Conservation (phyloP, 1,284 basidiomycete genomes). For the Pyrrhoderma noxium region DNA sequence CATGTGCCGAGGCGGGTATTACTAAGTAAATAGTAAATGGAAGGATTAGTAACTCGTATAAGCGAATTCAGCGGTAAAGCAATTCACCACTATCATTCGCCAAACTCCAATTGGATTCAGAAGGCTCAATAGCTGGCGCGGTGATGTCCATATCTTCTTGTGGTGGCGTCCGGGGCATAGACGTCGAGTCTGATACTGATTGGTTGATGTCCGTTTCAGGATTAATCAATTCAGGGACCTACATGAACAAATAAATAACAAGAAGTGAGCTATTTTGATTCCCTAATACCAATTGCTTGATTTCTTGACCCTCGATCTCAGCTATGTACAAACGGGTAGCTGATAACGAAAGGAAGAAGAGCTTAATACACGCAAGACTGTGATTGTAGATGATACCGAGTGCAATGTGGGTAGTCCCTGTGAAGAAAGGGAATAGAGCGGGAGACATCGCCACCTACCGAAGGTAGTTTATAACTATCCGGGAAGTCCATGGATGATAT, state of each 20-base stretch:
- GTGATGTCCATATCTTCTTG: background rate
- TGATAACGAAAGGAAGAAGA: no score
- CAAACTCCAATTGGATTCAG: slow-evolving; percentile 5
- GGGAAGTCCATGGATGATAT: slow-evolving; percentile 22
- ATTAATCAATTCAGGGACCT: slow-evolving; percentile 41
- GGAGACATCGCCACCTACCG: slow-evolving; percentile 30
- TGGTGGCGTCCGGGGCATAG: background rate
- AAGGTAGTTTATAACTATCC: slow-evolving; percentile 18
- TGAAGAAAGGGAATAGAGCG: slow-evolving; percentile 6
- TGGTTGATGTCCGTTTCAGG: slow-evolving; percentile 9
- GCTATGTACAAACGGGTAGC: no score
- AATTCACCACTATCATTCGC: slow-evolving; percentile 2
- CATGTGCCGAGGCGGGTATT: slow-evolving; percentile 4
- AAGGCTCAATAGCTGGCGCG: background rate
- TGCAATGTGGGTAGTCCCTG: slow-evolving; percentile 33
- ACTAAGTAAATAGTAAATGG: background rate
- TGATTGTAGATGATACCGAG: slow-evolving; percentile 35
- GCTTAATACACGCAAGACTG: background rate
- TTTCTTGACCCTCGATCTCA: no score
- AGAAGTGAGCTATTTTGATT: slow-evolving; percentile 17
- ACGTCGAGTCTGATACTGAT: background rate
- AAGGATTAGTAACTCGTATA: background rate
- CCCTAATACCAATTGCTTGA: slow-evolving; percentile 2
- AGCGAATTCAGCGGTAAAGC: no score
- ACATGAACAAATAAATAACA: slow-evolving; percentile 23